These are phyloP conservation scores for Dendrocalamus latiflorus DNA, from an alignment of 202 grass and related monocot genomes.

Conservation along the genomic window DNA sequence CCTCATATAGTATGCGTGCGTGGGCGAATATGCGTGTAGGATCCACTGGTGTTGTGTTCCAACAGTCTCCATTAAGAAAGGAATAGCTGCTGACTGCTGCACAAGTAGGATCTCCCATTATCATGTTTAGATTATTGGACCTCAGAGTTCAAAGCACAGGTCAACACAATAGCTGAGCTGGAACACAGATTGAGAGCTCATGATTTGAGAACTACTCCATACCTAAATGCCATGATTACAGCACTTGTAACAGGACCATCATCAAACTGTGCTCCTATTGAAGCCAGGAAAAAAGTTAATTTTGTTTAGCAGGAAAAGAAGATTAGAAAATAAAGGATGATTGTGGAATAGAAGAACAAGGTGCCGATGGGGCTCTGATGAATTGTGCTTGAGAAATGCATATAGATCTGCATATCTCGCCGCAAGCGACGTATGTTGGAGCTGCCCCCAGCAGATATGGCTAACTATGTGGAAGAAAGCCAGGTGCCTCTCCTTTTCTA, in stretches of 20 bases:
- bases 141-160: constrained; percentile 15
- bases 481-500: constrained; percentile 64
- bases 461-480: constrained; percentile 32
- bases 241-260: constrained; percentile 14
- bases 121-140: constrained; percentile 38
- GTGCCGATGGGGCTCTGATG: constrained; percentile 29
- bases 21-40: too few relatives aligned
- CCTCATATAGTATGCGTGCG: too few relatives aligned
- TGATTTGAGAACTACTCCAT: constrained; percentile 41
- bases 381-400: constrained; percentile 39
- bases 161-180: constrained; percentile 33
- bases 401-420: constrained; percentile 45
- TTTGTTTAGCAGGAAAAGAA: not conserved
- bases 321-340: constrained; percentile 15
- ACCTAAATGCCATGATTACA: constrained; percentile 46
- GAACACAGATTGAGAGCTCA: constrained; percentile 26
- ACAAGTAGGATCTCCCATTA: constrained; percentile 25
- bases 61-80: constrained; percentile 27
- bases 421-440: constrained; percentile 46
- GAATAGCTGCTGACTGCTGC: constrained; percentile 11
- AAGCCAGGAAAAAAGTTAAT: not conserved
- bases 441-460: constrained; percentile 38
- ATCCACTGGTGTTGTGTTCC: too few relatives aligned
- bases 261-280: not conserved
- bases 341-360: constrained; percentile 27